Base-by-base conservation (phyloP, 225 moss, liverwort and hornwort species). In the Pseudoscleropodium purum region DNA sequence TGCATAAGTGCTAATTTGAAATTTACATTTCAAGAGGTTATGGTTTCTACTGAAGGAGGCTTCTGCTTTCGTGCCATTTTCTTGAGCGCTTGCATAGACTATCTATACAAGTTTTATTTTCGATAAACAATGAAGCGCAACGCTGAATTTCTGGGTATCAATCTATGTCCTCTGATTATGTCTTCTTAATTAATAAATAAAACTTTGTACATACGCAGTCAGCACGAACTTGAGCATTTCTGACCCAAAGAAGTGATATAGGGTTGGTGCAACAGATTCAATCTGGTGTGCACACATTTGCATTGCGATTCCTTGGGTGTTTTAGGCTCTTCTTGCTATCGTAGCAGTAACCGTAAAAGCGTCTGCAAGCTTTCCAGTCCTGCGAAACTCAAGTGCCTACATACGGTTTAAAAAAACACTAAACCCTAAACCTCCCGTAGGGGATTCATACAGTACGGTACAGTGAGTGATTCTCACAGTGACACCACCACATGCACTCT, bases 301-400 rank as follows among this genome's bases (percentile, higher is more conserved):
- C 91, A 87, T 60, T 93, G 91, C 9, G 88, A 89, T 87, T 93
- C 93, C 66, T 92, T 88, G 33, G 64, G 92, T 54, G 87, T 92
- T 69, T 93, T 91, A 26, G 89, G 93, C 88, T 93, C 93, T 51
- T 85, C 79, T 56, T 91, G 87, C 84, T 70, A 91, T 82, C 85
- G 84, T 72, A 36, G 86, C 59, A 76, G 85, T 77, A 85, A 89
- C 88, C 65, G 92, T 68, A 45, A 94, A 97, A 33, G 93, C 90
- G 27, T 89, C 91, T 68, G 96, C 96, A 62, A 95, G 90, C 72
- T 94, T 91, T 87, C 94, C 93, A 86, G 92, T 92, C 67, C 87
- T 90, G 33, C 91, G 90, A 65, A 94, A 96, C 74, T 67, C 20
- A 67, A 67, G 36, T 36, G 6, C 34, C 5, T 36, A 19, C 6